phyloP scores from a whole-genome alignment of 2,329 filamentous ascomycete species.

The Alternaria brassicicola region DNA sequence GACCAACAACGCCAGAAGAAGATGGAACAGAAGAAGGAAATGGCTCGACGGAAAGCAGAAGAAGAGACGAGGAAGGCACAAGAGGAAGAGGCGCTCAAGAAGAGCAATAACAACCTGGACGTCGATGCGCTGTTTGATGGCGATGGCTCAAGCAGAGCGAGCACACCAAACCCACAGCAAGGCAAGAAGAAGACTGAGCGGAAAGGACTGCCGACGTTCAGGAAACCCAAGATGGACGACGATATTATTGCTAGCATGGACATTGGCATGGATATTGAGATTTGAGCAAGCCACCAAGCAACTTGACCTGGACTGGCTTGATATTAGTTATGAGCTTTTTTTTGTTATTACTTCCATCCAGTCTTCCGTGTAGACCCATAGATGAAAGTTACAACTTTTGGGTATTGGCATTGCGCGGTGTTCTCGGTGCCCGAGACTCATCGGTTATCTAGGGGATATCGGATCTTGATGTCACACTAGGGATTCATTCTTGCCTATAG shows the following conservation, averaged over 20 bases:
- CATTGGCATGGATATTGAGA: conserved; percentile 89
- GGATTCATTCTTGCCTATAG: neutral
- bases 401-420: conserved; percentile 1
- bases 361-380: neutral
- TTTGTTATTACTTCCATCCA: neutral
- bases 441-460: neutral
- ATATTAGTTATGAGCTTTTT: neutral
- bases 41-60: conserved; percentile 54
- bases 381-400: neutral
- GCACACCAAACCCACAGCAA: conserved; percentile 55
- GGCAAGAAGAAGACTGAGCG: conserved; percentile 60
- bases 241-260: conserved; percentile 91
- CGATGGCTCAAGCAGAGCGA: conserved; percentile 50
- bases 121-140: conserved; percentile 57
- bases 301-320: neutral
- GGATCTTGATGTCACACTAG: neutral
- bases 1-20: conserved; percentile 64
- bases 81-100: conserved; percentile 34
- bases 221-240: conserved; percentile 81
- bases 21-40: conserved; percentile 50
- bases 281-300: conserved; percentile 54
- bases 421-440: neutral
- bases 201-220: conserved; percentile 70
- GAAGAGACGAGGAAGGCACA: conserved; percentile 57
- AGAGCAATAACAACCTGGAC: conserved; percentile 42